Conservation (phyloP, 345 rosid genomes). For the Hirschfeldia incana region DNA sequence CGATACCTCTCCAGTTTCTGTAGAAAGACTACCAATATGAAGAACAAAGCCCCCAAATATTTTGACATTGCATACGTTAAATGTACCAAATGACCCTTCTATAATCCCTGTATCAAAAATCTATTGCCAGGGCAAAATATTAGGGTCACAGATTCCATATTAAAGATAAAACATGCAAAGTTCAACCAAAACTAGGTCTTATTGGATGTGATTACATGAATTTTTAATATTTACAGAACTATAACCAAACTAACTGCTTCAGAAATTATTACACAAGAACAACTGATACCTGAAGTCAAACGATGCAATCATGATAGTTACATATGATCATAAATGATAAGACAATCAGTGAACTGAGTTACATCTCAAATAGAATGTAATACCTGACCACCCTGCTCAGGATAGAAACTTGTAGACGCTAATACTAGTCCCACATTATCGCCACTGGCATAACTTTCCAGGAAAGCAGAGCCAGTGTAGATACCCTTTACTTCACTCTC, state of each 20-base stretch:
- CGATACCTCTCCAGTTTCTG: conserved; percentile 40
- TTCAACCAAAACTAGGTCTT: neutral
- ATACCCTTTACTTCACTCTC: conserved; percentile 66
- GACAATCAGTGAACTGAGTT: neutral
- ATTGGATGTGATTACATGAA: neutral
- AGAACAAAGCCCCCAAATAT: conserved; percentile 71
- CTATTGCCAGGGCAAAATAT: neutral
- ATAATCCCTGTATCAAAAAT: conserved; percentile 70
- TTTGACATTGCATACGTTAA: conserved; percentile 62
- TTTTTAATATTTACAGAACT: neutral
- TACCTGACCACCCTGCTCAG: conserved; percentile 92
- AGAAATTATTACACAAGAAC: neutral
- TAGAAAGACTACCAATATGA: conserved; percentile 60
- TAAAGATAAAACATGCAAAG: neutral
- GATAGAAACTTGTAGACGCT: conserved; percentile 74
- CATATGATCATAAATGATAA: neutral
- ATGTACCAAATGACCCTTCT: conserved; percentile 59
- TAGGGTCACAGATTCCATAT: neutral
- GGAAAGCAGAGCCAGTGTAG: conserved; percentile 63
- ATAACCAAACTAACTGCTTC: no score
- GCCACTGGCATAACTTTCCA: conserved; percentile 47
- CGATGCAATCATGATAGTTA: no score
- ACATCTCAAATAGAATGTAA: neutral
- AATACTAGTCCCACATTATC: conserved; percentile 63
- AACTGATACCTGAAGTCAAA: no score